phyloP scores from a whole-genome alignment of 202 grass and related monocot species.

The Schoenoplectus triqueter region DNA sequence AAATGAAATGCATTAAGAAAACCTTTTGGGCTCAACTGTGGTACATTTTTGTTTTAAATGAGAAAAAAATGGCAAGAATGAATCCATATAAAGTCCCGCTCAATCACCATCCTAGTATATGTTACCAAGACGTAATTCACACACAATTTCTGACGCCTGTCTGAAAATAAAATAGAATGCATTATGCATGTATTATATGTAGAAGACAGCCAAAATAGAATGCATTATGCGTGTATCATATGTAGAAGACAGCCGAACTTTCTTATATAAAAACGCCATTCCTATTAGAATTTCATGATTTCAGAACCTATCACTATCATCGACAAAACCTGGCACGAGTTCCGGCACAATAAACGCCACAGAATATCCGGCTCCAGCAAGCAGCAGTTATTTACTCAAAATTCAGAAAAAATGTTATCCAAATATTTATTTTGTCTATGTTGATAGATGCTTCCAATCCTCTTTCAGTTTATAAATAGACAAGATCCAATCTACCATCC shows the following conservation, averaged over 20 bases:
- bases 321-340: neutral
- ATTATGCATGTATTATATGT: neutral
- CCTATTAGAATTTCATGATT: too few relatives aligned
- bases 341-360: neutral
- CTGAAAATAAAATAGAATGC: neutral
- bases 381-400: neutral
- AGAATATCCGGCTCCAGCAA: neutral
- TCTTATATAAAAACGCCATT: neutral
- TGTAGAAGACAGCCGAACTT: neutral
- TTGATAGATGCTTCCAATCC: neutral
- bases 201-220: neutral
- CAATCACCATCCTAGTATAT: neutral
- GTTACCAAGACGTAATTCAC: neutral
- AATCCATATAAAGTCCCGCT: conserved; percentile 13
- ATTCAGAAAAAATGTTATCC: neutral
- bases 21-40: neutral
- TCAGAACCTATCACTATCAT: too few relatives aligned
- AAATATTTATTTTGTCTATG: neutral
- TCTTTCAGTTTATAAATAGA: neutral
- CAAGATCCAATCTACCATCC: neutral
- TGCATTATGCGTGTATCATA: neutral
- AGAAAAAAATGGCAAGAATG: neutral
- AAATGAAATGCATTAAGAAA: neutral
- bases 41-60: neutral
- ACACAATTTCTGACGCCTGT: neutral